These are phyloP conservation scores for Amylostereum chailletii DNA, from an alignment of 1,284 basidiomycete genomes.

Conservation along the genomic window DNA sequence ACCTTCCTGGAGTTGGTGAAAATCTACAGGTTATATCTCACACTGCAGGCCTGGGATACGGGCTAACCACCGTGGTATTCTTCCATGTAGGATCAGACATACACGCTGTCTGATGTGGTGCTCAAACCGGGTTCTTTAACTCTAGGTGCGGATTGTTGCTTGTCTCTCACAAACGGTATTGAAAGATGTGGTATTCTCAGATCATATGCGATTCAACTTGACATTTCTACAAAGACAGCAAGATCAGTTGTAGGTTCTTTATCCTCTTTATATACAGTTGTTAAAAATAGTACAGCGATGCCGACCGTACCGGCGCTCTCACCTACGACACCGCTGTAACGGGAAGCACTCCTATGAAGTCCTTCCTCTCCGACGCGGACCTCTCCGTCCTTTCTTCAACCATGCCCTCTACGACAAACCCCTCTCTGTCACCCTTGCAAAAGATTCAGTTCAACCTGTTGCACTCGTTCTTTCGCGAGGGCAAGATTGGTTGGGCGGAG, in stretches of 20 bases:
- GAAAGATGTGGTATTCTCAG: neutral
- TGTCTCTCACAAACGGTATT: neutral
- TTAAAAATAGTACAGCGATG: neutral
- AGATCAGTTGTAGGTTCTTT: slow-evolving; percentile 5
- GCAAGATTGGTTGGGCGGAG: slow-evolving; percentile 13
- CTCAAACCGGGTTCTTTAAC: slow-evolving; percentile 8
- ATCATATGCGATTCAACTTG: slow-evolving; percentile 10
- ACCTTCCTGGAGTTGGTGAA: slow-evolving; percentile 27
- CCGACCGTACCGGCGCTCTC: slow-evolving; percentile 4
- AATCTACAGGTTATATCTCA: slow-evolving; percentile 15
- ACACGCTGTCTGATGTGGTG: slow-evolving; percentile 9
- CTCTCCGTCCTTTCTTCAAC: slow-evolving; percentile 6
- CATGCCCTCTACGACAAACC: slow-evolving; percentile 4
- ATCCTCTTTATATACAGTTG: neutral
- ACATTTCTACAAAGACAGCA: slow-evolving; percentile 8
- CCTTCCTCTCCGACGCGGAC: slow-evolving; percentile 8
- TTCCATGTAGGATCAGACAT: slow-evolving; percentile 10
- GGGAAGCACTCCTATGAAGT: slow-evolving; percentile 7
- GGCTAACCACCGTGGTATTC: neutral
- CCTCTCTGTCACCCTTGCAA: slow-evolving; percentile 6
- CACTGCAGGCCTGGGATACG: slow-evolving; percentile 3
- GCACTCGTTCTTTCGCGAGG: slow-evolving; percentile 8
- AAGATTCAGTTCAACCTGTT: slow-evolving; percentile 9
- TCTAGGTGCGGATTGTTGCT: slow-evolving; percentile 3
- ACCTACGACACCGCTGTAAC: slow-evolving; percentile 13